Conservation (phyloP, 2,329 filamentous ascomycete genomes). For the Botrytis galanthina region DNA sequence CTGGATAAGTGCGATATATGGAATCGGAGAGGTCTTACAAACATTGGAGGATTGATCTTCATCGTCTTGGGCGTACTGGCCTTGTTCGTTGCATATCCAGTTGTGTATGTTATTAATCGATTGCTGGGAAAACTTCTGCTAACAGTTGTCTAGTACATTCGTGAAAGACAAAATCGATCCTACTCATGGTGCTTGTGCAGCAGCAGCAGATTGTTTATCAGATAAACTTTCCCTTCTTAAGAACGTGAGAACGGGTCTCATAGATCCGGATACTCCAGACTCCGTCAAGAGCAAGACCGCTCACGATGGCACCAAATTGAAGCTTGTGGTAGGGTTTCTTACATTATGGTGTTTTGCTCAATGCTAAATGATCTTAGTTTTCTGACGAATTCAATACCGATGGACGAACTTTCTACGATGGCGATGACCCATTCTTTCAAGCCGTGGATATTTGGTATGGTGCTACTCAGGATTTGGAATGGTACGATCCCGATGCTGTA, state of each 20-base stretch:
- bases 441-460: conserved; percentile 71
- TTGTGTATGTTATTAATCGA: conserved; percentile 54
- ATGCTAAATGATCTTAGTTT: conserved; percentile 45
- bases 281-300: conserved; percentile 55
- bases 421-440: conserved; percentile 67
- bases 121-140: conserved; percentile 2
- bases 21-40: conserved; percentile 60
- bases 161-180: conserved; percentile 43
- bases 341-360: background rate
- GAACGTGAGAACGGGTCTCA: conserved; percentile 59
- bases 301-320: conserved; percentile 58
- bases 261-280: conserved; percentile 66
- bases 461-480: conserved; percentile 67
- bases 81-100: conserved; percentile 67
- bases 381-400: conserved; percentile 70
- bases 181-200: conserved; percentile 35
- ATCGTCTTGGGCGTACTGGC: conserved; percentile 59
- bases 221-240: conserved; percentile 48
- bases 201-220: conserved; percentile 43
- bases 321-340: conserved; percentile 54
- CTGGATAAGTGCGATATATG: conserved; percentile 63
- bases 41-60: conserved; percentile 60
- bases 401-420: conserved; percentile 68
- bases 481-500: conserved; percentile 68
- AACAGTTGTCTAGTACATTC: conserved; percentile 51